Conservation (phyloP, 2,329 filamentous ascomycete species). For the Penicillium fuscoglaucum region DNA sequence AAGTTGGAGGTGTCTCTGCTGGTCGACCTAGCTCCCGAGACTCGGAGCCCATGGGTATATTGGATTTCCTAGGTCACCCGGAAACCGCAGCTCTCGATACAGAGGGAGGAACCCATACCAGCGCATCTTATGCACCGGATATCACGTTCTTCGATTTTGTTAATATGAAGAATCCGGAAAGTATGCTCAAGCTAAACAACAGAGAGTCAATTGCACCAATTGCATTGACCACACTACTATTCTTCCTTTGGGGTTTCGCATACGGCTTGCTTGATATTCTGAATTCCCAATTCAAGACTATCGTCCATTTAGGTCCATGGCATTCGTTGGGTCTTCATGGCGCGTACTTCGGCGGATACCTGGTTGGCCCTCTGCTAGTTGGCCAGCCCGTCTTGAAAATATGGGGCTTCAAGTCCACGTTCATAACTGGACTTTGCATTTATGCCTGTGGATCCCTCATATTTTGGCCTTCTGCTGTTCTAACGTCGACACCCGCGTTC, state of each 20-base stretch:
- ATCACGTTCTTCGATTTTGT: slow-evolving; percentile 64
- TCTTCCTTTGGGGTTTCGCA: slow-evolving; percentile 87
- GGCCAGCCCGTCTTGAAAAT: slow-evolving; percentile 56
- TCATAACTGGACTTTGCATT: slow-evolving; percentile 60
- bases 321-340: slow-evolving; percentile 54
- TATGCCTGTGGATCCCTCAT: slow-evolving; percentile 63
- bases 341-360: slow-evolving; percentile 61
- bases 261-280: slow-evolving; percentile 84
- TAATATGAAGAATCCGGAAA: slow-evolving; percentile 57
- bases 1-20: slow-evolving; percentile 14
- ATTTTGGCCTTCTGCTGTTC: slow-evolving; percentile 65
- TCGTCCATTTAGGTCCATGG: slow-evolving; percentile 44
- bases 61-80: slow-evolving; percentile 57
- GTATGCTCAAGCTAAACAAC: slow-evolving; percentile 59
- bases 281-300: slow-evolving; percentile 62
- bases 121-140: slow-evolving; percentile 33
- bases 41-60: slow-evolving; percentile 38
- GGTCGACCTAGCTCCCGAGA: slow-evolving; percentile 6
- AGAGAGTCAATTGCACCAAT: slow-evolving; percentile 59
- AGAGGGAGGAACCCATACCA: slow-evolving; percentile 42
- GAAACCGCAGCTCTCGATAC: slow-evolving; percentile 38
- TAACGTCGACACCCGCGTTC: slow-evolving; percentile 62
- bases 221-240: slow-evolving; percentile 71
- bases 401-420: slow-evolving; percentile 64
- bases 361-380: slow-evolving; percentile 56